Evolutionary conservation across 305 asterid genomes (phyloP).

Genomic region (Fraxinus paxiana): DNA sequence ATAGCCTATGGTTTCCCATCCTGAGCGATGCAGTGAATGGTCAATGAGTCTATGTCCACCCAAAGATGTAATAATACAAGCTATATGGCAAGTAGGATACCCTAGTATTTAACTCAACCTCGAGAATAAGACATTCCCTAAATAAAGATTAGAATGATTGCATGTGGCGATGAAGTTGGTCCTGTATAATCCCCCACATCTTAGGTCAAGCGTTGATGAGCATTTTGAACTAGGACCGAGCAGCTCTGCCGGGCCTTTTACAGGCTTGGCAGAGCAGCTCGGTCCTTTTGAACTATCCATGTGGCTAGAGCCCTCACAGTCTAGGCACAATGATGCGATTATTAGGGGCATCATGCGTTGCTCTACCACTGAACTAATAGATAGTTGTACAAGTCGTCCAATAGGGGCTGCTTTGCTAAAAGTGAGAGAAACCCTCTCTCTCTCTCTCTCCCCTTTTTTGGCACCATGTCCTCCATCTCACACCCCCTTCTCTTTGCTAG

Average conservation of each 20-base stretch:
- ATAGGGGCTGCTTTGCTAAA: neutral
- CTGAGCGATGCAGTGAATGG: neutral
- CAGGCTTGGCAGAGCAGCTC: too few relatives aligned
- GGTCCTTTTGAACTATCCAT: too few relatives aligned
- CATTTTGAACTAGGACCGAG: too few relatives aligned
- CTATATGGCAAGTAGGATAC: neutral
- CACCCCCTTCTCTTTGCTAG: neutral
- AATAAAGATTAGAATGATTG: neutral
- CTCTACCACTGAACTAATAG: neutral
- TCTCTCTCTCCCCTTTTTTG: neutral
- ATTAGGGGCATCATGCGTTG: neutral
- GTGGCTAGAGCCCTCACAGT: neutral
- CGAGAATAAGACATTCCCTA: neutral
- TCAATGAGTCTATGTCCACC: neutral
- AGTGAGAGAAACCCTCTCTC: neutral
- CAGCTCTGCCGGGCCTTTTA: too few relatives aligned
- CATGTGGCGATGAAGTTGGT: too few relatives aligned
- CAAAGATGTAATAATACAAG: neutral
- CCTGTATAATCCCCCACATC: neutral
- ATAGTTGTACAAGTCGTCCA: neutral
- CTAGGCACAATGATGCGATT: neutral
- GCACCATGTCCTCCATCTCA: neutral
- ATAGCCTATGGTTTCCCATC: neutral
- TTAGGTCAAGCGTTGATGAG: too few relatives aligned
- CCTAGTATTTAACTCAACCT: neutral